Conservation (phyloP, 495 filamentous ascomycete species). For the Penicillium daleae region DNA sequence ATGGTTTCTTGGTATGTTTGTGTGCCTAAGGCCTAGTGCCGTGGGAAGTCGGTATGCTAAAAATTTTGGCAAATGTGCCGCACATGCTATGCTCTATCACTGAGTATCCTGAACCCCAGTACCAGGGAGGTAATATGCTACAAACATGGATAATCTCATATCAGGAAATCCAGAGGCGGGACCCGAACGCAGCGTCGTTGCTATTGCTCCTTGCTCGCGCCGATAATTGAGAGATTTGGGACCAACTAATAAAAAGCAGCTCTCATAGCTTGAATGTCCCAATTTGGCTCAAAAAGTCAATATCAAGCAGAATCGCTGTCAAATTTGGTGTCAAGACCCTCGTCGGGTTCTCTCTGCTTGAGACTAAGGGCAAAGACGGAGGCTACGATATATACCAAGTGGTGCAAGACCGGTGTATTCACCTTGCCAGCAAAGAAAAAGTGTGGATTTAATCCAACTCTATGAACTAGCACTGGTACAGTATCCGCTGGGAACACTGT, state of each 20-base stretch:
- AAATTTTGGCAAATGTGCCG: no score
- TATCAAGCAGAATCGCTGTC: constrained; percentile 35
- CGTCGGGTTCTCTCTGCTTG: constrained; percentile 38
- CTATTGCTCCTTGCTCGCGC: constrained; percentile 51
- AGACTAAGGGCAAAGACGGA: constrained; percentile 31
- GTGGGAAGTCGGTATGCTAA: no score
- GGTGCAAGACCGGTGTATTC: constrained; percentile 40
- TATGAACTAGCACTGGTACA: constrained; percentile 27
- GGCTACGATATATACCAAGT: constrained; percentile 39
- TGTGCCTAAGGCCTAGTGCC: no score
- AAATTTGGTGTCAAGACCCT: constrained; percentile 32
- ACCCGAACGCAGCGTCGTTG: constrained; percentile 39
- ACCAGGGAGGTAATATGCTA: constrained; percentile 44
- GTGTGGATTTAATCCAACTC: constrained; percentile 17
- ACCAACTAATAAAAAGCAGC: constrained; percentile 40
- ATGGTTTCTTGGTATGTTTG: no score
- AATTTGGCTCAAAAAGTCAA: constrained; percentile 32
- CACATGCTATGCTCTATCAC: no score
- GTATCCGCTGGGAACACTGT: constrained; percentile 32
- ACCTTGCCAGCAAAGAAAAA: constrained; percentile 20
- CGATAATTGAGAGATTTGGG: constrained; percentile 57
- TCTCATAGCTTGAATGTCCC: constrained; percentile 20
- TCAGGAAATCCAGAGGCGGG: constrained; percentile 39
- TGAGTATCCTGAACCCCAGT: constrained; percentile 35
- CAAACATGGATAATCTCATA: constrained; percentile 53